Evolutionary conservation across 257 asterid genomes (phyloP), one percentile per base, ranked within the genome.

Genomic region (Salvia splendens): DNA sequence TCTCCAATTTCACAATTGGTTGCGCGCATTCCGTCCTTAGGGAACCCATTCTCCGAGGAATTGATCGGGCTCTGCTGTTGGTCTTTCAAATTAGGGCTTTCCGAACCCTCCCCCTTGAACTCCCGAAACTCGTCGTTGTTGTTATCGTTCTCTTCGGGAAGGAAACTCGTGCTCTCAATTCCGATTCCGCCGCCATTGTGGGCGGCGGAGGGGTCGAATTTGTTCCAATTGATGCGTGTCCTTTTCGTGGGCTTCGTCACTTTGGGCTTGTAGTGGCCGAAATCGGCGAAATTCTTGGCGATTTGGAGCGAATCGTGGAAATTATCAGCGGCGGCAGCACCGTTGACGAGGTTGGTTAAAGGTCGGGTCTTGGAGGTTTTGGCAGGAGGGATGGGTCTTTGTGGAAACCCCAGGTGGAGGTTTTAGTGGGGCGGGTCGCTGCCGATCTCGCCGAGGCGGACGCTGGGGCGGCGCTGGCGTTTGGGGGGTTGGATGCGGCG

Each of bases 321-420:
- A 61, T 78, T 74, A 68, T 78, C 68, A 52, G 65, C 84, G 11
- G 52, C 55, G 5, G 28, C 52, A 48, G 36, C 78, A 5, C 95
- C 89, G 81, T 85, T 86, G 67, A 92, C 94, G 16, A 90, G 89
- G 82, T 93, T 93, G 58, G 99, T n/a, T n/a, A n/a, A n/a, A n/a
- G n/a, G n/a, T n/a, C n/a, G n/a, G n/a, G n/a, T n/a, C n/a, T n/a
- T n/a, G n/a, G n/a, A n/a, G n/a, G n/a, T n/a, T n/a, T n/a, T n/a
- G n/a, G n/a, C n/a, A n/a, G n/a, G n/a, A n/a, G n/a, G n/a, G n/a
- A n/a, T n/a, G n/a, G n/a, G n/a, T n/a, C n/a, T n/a, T n/a, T n/a
- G n/a, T n/a, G n/a, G n/a, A n/a, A n/a, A n/a, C n/a, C n/a, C n/a
- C n/a, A n/a, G n/a, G n/a, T n/a, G n/a, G n/a, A n/a, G n/a, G n/a